Base-by-base conservation (phyloP, 169 alveolate species). In the Plasmodium ovale region DNA sequence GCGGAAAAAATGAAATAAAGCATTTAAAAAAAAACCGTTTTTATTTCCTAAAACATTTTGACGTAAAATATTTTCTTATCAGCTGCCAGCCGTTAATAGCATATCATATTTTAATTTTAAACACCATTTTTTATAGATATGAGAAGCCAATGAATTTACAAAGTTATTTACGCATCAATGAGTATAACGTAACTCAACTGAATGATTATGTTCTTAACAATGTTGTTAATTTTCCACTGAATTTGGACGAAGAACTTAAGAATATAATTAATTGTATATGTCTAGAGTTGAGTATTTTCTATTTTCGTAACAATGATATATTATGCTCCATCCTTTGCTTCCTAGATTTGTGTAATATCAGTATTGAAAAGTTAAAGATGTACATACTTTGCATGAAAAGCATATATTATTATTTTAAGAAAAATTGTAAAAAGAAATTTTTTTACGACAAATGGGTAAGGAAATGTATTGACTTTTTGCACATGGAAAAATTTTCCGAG, bases 71-170 rank as follows among this genome's bases (percentile, higher is more conserved):
- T 59, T 73, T 73, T 33, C 49, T 73, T 14, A 58, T 27, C 39
- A 27, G 53, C 21, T 73, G 72, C 27, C 88, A 73, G 31, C 88
- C 88, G 1, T 44, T 73, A 64, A 67, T 73, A 73, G 88, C 88
- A 5, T 73, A 73, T 35, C 88, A 73, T 37, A 73, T 73, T 25
- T 64, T 73, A 64, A 73, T 60, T 9, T 23, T 73, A 5, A 73
- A 73, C n/a, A 44, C 39, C 5, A 47, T 59, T 19, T 64, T 37
- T 19, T 73, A 73, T 67, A 42, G n/a, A 37, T 9, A 73, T 27
- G 39, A 44, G 12, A 60, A 47, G 33, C 44, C 60, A 73, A 51
- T 10, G 10, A 51, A 73, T 49, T 19, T 60, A 25, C 23, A 31
- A 16, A 12, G 21, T 39, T 73, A 73, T 42, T 64, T 73, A 39